A percentile compares a stretch with the other conserved stretches of the same genome.
Conservation (phyloP, 2,329 filamentous ascomycete species). For the Plectosphaerella cucumerina region DNA sequence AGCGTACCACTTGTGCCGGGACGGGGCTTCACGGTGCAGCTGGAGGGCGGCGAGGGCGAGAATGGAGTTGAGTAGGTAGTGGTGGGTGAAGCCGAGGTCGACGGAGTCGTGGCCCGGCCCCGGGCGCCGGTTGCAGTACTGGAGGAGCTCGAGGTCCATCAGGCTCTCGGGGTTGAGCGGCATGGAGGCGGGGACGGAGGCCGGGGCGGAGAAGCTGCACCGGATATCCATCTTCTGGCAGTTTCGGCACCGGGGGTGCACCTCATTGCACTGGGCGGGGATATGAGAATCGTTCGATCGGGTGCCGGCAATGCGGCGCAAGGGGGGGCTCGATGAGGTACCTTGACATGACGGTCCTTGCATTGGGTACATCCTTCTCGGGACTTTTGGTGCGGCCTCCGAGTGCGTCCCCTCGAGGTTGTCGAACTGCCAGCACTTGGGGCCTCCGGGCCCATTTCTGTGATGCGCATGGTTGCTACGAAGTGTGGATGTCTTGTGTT, state of each 20-base stretch:
- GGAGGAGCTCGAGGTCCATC: not conserved
- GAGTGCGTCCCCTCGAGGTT: not conserved
- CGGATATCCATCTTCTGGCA: not conserved
- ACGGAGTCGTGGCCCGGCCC: not conserved
- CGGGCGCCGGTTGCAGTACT: not conserved
- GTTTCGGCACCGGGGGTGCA: not conserved
- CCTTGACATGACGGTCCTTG: conserved; percentile 1
- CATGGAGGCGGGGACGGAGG: not conserved
- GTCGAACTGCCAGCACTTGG: no score
- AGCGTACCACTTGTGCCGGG: not conserved
- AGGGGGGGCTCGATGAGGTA: not conserved
- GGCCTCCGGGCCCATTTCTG: no score
- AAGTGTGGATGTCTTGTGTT: no score
- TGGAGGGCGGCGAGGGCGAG: not conserved
- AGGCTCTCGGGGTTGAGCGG: not conserved
- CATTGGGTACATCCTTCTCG: not conserved
- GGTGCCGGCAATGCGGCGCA: no score
- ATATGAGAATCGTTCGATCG: no score
- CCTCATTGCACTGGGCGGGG: not conserved
- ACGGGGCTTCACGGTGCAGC: not conserved
- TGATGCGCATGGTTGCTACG: no score
- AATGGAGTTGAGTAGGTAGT: not conserved
- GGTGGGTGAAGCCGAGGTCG: not conserved
- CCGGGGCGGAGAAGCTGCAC: not conserved
- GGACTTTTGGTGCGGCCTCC: not conserved